Conservation (phyloP, 2,329 filamentous ascomycete species). For the Colletotrichum paranaense region DNA sequence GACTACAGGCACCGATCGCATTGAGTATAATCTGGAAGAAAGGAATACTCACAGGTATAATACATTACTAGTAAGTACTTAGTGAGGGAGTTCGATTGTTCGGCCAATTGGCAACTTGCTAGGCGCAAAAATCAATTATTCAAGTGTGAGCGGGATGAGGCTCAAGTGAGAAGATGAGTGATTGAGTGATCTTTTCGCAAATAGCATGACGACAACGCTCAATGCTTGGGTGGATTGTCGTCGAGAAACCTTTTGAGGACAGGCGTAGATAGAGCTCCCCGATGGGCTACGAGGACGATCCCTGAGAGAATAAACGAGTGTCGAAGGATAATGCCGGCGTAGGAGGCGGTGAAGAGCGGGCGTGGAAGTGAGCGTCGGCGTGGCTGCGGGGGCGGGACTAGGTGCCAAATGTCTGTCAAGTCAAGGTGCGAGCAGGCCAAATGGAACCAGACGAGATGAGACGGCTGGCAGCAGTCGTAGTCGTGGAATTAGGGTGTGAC, state of each 20-base stretch:
- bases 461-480: conserved; percentile 11
- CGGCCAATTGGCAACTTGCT: conserved; percentile 1
- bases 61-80: conserved; percentile 20
- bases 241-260: conserved; percentile 4
- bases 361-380: conserved; percentile 19
- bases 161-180: not conserved
- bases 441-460: not conserved
- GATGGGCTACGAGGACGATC: conserved; percentile 30
- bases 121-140: conserved; percentile 11
- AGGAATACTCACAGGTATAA: conserved; percentile 19
- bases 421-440: not conserved
- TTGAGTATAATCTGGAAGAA: not conserved
- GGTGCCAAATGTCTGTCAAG: conserved; percentile 4
- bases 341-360: conserved; percentile 26
- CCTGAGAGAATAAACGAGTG: conserved; percentile 34
- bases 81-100: not conserved
- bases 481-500: conserved; percentile 12
- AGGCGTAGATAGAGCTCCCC: conserved; percentile 9
- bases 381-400: conserved; percentile 15
- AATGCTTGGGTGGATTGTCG: not conserved
- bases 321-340: conserved; percentile 29
- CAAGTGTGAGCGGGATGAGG: conserved; percentile 11
- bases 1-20: not conserved
- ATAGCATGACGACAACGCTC: conserved; percentile 30
- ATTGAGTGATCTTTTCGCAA: conserved; percentile 21